Conservation (phyloP, 768 basidiomycete genomes). For the Amanita molliuscula region DNA sequence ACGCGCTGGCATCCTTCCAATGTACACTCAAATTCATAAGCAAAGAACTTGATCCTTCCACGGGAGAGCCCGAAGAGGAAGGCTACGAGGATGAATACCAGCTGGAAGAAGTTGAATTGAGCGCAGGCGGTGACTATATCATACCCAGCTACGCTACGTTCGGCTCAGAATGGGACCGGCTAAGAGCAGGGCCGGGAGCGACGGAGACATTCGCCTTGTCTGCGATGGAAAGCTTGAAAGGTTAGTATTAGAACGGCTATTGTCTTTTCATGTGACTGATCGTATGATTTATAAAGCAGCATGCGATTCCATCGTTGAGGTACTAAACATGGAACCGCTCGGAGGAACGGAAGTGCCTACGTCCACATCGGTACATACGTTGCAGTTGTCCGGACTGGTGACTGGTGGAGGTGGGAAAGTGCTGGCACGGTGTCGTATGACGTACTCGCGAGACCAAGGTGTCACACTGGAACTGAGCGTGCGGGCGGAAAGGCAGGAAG, state of each 20-base stretch:
- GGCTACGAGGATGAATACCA: conserved; percentile 99
- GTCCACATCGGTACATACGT: conserved; percentile 82
- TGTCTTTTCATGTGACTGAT: conserved; percentile 9
- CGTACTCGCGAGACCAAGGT: conserved; percentile 79
- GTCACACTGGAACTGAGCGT: conserved; percentile 90
- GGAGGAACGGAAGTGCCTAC: conserved; percentile 82
- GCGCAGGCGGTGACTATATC: conserved; percentile 90
- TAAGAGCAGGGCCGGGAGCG: conserved; percentile 64
- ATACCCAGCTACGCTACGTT: conserved; percentile 92
- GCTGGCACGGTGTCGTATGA: conserved; percentile 91
- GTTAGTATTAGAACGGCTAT: conserved; percentile 31
- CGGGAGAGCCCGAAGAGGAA: conserved; percentile 92
- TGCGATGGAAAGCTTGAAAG: conserved; percentile 89
- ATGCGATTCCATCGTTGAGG: conserved; percentile 91
- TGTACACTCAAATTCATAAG: conserved; percentile 91
- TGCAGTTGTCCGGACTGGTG: conserved; percentile 88
- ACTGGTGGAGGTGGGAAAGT: conserved; percentile 94
- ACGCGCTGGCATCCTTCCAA: conserved; percentile 75
- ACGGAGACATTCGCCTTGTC: conserved; percentile 93
- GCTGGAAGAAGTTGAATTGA: conserved; percentile 90
- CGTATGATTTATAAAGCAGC: conserved; percentile 53
- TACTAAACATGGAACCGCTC: conserved; percentile 93
- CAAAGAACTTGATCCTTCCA: conserved; percentile 95
- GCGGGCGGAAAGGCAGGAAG: conserved; percentile 83
- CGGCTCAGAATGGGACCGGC: conserved; percentile 89